Base-by-base conservation (phyloP, 192 early-diverging fungal genomes). In the Mortierella claussenii region DNA sequence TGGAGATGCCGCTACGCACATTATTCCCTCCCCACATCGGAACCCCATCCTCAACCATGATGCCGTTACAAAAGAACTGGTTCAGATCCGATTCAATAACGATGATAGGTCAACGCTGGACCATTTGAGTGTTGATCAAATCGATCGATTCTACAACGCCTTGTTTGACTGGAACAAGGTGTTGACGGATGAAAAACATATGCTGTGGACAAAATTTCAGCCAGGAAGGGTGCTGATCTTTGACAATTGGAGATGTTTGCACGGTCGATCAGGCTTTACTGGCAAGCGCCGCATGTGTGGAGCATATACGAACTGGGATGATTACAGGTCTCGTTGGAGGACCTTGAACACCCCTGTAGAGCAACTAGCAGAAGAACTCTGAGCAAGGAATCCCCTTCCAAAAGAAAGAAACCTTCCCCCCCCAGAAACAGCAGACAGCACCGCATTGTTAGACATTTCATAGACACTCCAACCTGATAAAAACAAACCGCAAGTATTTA, bases 231-330 rank as follows among this genome's bases (percentile, higher is more conserved):
- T 84, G 1, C 82, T 91, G n/a, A 87, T 91, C 30, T 87, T 95
- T 65, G 90, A 95, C 63, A 95, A 95, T 70, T 93, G 91, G 91
- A 79, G 94, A 40, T 87, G 89, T 30, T 62, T 95, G 55, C 94
- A 95, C 69, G 94, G 93, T 13, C 79, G 94, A 13, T 81, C 85
- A 4, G 79, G 82, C 2, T 95, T 93, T 66, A 89, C 82, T 1
- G 94, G 93, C 4, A 80, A 92, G 60, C 76, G 94, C 26, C 67
- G 89, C 10, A 67, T 95, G 71, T 81, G 80, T 32, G 93, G 94
- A 17, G 81, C 80, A 0, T 95, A 95, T 51, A 81, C 89, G 36
- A 87, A 87, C 51, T 87, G 86, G 82, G 94, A 95, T 81, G 93
- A 95, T 60, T 94, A 87, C 54, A 66, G 70, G 4, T 75, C 70